A percentile compares a stretch with the other conserved stretches of the same genome.
These are phyloP conservation scores for Fragaria vesca DNA, from an alignment of 306 rosid species.

Conservation along the genomic window DNA sequence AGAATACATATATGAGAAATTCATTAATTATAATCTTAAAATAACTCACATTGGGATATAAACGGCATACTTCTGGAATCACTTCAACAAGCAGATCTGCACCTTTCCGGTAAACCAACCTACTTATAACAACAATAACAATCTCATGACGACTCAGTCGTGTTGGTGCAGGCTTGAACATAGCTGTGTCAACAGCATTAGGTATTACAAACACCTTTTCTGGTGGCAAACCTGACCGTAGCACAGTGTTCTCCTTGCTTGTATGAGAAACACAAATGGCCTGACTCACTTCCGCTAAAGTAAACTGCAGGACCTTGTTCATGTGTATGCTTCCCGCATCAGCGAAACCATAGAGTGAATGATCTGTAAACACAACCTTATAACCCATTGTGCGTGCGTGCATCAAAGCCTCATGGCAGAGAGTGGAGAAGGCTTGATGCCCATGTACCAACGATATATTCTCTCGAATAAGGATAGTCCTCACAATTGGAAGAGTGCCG, in stretches of 20 bases:
- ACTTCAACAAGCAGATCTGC: slow-evolving; percentile 95
- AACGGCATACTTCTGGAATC: slow-evolving; percentile 85
- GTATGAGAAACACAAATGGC: slow-evolving; percentile 97
- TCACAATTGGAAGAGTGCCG: slow-evolving; percentile 70
- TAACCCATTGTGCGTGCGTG: slow-evolving; percentile 89
- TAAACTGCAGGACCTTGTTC: slow-evolving; percentile 96
- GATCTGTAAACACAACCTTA: slow-evolving; percentile 88
- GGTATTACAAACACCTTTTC: slow-evolving; percentile 90
- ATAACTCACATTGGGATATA: slow-evolving; percentile 68
- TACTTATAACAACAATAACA: slow-evolving; percentile 79
- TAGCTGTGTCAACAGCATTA: slow-evolving; percentile 90
- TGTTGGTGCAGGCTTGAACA: slow-evolving; percentile 80
- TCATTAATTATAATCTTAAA: slow-evolving; percentile 1
- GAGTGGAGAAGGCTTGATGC: slow-evolving; percentile 94
- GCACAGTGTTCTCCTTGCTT: slow-evolving; percentile 92
- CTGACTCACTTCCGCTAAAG: slow-evolving; percentile 87
- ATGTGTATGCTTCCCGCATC: slow-evolving; percentile 93
- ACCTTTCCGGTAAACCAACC: slow-evolving; percentile 90
- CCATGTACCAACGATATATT: slow-evolving; percentile 78
- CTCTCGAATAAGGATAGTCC: slow-evolving; percentile 84
- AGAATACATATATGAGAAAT: background rate
- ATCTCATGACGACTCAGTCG: slow-evolving; percentile 55
- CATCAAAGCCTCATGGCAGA: slow-evolving; percentile 90
- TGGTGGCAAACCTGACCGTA: slow-evolving; percentile 83
- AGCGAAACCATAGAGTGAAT: slow-evolving; percentile 87